Evolutionary conservation across 495 filamentous ascomycete species (phyloP).

Genomic region (Neurospora terricola): DNA sequence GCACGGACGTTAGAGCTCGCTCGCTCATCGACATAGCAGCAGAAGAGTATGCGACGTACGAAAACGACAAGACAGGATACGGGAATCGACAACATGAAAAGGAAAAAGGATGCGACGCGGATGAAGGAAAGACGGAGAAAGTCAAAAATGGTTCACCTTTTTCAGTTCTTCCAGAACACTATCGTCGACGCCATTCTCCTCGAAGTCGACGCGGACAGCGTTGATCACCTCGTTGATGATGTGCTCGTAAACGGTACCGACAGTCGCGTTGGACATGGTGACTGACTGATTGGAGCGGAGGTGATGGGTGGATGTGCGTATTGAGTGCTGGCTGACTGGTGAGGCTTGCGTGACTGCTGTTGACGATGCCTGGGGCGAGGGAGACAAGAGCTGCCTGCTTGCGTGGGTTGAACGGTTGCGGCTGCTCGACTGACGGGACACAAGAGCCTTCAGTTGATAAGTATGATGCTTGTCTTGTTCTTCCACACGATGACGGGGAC

Average conservation of each 20-base stretch:
- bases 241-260: conserved; percentile 71
- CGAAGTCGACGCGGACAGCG: conserved; percentile 84
- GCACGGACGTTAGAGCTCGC: not conserved
- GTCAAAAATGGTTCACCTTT: conserved; percentile 48
- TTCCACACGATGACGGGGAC: not conserved
- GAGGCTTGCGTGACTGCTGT: not conserved
- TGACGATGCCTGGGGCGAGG: not conserved
- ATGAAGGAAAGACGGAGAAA: conserved; percentile 7
- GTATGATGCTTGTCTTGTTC: not conserved
- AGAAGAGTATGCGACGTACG: not conserved
- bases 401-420: not conserved
- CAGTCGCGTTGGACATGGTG: conserved; percentile 45
- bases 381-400: not conserved
- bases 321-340: not conserved
- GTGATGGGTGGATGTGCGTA: not conserved
- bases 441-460: not conserved
- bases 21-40: not conserved
- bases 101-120: conserved; percentile 9
- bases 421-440: not conserved
- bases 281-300: not conserved
- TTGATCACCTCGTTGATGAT: conserved; percentile 90
- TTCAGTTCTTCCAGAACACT: conserved; percentile 73
- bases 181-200: conserved; percentile 88
- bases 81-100: conserved; percentile 2
- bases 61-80: not conserved